These are phyloP conservation scores for Solanum arcanum DNA, from an alignment of 257 asterid species.

Conservation along the genomic window DNA sequence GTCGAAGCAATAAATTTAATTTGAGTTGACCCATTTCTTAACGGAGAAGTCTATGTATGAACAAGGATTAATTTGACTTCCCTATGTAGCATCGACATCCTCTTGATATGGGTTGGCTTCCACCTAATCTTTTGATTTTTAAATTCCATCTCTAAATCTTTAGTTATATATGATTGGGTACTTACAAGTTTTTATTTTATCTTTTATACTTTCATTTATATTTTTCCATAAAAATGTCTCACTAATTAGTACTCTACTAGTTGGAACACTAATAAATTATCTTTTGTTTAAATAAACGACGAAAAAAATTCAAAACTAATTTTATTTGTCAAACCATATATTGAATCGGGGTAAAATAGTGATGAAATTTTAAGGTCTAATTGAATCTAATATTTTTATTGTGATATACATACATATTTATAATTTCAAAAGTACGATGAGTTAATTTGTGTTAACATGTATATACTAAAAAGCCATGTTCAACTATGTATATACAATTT, in stretches of 20 bases:
- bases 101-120: neutral
- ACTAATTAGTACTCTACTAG: neutral
- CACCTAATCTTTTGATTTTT: neutral
- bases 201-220: neutral
- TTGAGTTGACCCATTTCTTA: accelerated
- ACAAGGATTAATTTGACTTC: no score
- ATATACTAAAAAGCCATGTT: neutral
- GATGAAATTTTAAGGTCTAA: neutral
- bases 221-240: neutral
- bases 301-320: neutral
- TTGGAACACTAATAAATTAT: neutral
- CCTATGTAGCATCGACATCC: neutral
- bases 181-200: neutral
- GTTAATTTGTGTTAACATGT: neutral
- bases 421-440: neutral
- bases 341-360: neutral
- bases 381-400: neutral
- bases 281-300: neutral
- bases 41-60: no score
- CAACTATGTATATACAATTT: neutral
- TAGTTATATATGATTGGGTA: accelerated
- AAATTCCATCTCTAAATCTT: accelerated
- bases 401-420: neutral
- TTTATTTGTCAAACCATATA: neutral
- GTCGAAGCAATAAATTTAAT: accelerated